These are phyloP conservation scores for Rhodosorus marinus DNA, from an alignment of 23 red algal species.

Conservation along the genomic window DNA sequence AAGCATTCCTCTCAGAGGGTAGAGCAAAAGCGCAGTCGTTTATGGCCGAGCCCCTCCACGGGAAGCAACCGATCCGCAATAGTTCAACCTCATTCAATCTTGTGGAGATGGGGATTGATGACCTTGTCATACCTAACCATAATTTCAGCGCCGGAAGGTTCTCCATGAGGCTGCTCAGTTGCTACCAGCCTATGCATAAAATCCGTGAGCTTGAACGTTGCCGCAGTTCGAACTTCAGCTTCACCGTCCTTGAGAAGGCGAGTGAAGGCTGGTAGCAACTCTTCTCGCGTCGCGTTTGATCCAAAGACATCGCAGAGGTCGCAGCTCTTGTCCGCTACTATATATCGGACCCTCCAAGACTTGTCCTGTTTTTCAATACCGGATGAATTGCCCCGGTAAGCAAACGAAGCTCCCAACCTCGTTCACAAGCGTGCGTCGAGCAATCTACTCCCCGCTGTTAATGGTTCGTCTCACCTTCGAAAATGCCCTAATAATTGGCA, in stretches of 20 bases:
- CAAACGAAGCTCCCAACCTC: no score
- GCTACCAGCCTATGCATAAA: constrained; percentile 20
- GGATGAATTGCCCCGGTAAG: not conserved
- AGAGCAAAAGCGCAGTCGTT: no score
- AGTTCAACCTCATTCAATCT: no score
- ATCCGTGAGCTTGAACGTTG: constrained; percentile 72
- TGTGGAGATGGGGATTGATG: no score
- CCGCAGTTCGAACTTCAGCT: constrained; percentile 91
- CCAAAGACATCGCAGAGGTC: constrained; percentile 52
- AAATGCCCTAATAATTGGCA: constrained; percentile 46
- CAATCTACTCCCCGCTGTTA: no score
- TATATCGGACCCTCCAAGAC: constrained; percentile 96
- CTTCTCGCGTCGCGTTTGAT: constrained; percentile 26
- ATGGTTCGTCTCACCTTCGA: no score
- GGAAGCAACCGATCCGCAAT: no score
- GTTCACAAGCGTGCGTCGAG: no score
- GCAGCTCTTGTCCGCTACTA: constrained; percentile 54
- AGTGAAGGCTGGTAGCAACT: constrained; percentile 37
- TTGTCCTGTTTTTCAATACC: constrained; percentile 66
- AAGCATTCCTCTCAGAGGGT: no score
- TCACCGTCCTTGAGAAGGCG: constrained; percentile 66
- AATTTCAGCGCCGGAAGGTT: not conserved
- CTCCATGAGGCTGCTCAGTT: not conserved
- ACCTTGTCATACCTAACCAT: constrained; percentile 14
- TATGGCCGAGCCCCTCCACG: no score